Base-by-base conservation (phyloP, 805 yeast genomes). In the Phaffomyces antillensis region DNA sequence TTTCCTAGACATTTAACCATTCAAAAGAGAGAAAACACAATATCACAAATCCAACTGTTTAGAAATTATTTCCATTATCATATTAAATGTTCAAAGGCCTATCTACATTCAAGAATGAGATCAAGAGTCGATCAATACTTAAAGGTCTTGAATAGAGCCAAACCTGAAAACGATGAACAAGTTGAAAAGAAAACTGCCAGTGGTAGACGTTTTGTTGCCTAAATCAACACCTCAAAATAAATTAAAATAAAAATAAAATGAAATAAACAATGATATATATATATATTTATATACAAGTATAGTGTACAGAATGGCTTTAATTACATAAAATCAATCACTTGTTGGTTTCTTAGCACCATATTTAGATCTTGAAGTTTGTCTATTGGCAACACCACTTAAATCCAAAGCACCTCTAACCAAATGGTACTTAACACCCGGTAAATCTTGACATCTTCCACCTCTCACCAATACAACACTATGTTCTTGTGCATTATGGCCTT, bases 1-100 rank as follows among this genome's bases (percentile, higher is more conserved):
- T 86, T 86, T 68, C 95, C 93, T 51, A 76, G 95, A 67, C 95
- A 86, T 65, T 67, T 82, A 52, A 67, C 71, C 26, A 67, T 73
- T 37, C 81, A 77, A 49, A 81, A 86, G 51, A 76, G 87, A 58
- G 93, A 93, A 64, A 85, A 81, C 61, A 84, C 96, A 50, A 86
- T 93, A 51, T 82, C 95, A 33, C 97, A 90, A 64, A 85, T 93
- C 59, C 89, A 88, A 60, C 72, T 87, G 46, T 93, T 93, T 70
- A 77, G 99, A 67, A 95, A 90, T 61, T 93, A 91, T 69, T 93
- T 93, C 83, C 99, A 93, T 66, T 93, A 91, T 67, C 99, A 93
- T 63, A 93, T 93, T 71, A 93, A 93, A 70, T 91, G 97, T 66
- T 89, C 96, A 49, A 93, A 93, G 73, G 98, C 99, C 32, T 93